Conservation (phyloP, 2,329 filamentous ascomycete genomes). For the Phyllosticta citriasiana region DNA sequence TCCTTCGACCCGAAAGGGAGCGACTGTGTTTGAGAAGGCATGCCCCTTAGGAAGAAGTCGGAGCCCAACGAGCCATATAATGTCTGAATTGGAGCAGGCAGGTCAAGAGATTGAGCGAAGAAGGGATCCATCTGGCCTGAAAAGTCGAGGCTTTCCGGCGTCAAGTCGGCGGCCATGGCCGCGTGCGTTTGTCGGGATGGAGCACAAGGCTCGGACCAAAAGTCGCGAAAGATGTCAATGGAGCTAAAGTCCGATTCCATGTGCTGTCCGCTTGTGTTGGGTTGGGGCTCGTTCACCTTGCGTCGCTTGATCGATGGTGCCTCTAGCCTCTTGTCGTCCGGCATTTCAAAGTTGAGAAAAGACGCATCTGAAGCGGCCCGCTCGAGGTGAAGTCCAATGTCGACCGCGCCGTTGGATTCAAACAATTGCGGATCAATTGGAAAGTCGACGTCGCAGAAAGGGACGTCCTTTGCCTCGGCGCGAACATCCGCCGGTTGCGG, state of each 20-base stretch:
- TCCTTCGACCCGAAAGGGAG: background rate
- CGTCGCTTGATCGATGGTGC: slow-evolving; percentile 4
- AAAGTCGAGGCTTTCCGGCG: slow-evolving; percentile 5
- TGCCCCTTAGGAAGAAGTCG: background rate
- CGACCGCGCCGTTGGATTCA: background rate
- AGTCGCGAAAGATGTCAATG: slow-evolving; percentile 9
- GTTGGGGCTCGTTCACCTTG: background rate
- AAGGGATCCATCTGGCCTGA: slow-evolving; percentile 4
- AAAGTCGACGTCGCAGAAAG: background rate
- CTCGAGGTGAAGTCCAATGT: background rate
- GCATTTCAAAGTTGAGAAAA: background rate
- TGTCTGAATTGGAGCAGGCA: background rate
- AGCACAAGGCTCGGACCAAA: slow-evolving; percentile 5
- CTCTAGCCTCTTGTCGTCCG: background rate
- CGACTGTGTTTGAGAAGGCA: background rate
- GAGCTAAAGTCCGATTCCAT: background rate
- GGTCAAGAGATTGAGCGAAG: background rate
- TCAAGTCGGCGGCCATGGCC: background rate
- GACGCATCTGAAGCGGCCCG: background rate
- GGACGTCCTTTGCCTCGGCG: background rate
- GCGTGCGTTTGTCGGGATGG: background rate
- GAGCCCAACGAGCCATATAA: background rate
- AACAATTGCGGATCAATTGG: slow-evolving; percentile 8
- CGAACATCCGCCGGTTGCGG: background rate
- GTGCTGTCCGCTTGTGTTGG: background rate